Base-by-base conservation (phyloP, 495 filamentous ascomycete species). In the Tuber microsphaerosporum region DNA sequence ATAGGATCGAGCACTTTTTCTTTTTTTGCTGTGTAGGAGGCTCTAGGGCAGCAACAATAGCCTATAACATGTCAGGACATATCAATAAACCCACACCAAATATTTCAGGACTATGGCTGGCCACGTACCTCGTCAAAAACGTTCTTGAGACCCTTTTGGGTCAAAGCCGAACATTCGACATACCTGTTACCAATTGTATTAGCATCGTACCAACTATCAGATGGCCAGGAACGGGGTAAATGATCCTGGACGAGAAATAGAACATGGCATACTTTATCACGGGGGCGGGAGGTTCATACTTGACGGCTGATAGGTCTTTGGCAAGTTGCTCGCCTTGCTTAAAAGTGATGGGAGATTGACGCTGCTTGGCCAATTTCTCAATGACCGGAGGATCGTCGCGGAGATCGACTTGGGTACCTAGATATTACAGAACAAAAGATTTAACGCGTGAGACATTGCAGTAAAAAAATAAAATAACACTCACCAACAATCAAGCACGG, bases 101-200 rank as follows among this genome's bases (percentile, higher is more conserved):
- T 34, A 75, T 37, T 10, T 46, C 65, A 26, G 31, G 31, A n/a
- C 48, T 74, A 61, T 31, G 70, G 44, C 17, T 71, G 16, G 51
- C 20, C 26, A 70, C 89, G 70, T 88, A 97, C 94, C 92, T 99
- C 95, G 80, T 99, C 95, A 84, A 99, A 99, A 42, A 99, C 95
- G 84, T 99, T 96, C 88, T 99, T 99, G 73, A 99, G 86, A 85
- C 97, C 97, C 85, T 94, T 97, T 87, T 99, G 95, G 51, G 95
- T 99, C 84, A 99, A 85, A 45, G 95, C 95, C 82, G 93, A 97
- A 86, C 95, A 99, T 86, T 99, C 95, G 72, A 99, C 95, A 77
- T 98, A 99, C 34, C 81, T 83, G 51, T 26, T 43, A 20, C 48
- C 43, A 22, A 43, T 69, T 17, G 2, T 31, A 71, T 80, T 51